Evolutionary conservation across 352 stramenopile genomes (phyloP).

Genomic region (Phytophthora rubi): DNA sequence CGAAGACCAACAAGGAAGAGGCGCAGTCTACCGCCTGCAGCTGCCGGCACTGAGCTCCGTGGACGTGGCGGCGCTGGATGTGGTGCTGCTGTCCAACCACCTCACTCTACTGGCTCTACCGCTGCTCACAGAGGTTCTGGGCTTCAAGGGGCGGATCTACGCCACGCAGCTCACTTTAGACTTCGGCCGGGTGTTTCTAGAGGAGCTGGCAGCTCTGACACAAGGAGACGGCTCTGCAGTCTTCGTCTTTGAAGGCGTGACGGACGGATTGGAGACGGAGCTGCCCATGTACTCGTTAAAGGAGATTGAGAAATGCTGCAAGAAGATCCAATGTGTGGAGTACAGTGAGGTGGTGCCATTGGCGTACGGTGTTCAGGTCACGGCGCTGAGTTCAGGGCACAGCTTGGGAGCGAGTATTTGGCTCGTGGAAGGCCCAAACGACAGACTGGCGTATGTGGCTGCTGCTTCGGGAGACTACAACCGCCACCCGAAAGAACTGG

Average conservation of each 20-base stretch:
- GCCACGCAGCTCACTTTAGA: conserved; percentile 74
- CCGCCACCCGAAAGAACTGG: conserved; percentile 83
- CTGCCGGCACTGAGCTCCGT: conserved; percentile 51
- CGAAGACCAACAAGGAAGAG: background rate
- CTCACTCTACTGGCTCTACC: conserved; percentile 72
- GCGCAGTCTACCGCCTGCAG: conserved; percentile 32
- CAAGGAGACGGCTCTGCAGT: conserved; percentile 24
- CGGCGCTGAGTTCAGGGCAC: conserved; percentile 76
- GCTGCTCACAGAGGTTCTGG: conserved; percentile 73
- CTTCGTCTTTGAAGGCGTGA: conserved; percentile 37
- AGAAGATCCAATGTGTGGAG: conserved; percentile 62
- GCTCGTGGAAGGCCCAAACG: conserved; percentile 73
- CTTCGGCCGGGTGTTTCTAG: conserved; percentile 73
- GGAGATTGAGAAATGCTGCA: conserved; percentile 55
- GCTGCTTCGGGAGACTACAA: conserved; percentile 84
- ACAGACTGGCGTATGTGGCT: conserved; percentile 77
- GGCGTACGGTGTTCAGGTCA: conserved; percentile 75
- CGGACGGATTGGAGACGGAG: conserved; percentile 29
- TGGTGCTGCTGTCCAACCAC: conserved; percentile 80
- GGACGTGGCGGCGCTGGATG: conserved; percentile 71
- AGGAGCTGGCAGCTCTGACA: conserved; percentile 56
- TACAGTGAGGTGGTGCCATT: conserved; percentile 64
- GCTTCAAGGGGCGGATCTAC: conserved; percentile 78
- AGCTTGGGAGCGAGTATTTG: conserved; percentile 75
- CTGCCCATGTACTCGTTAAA: conserved; percentile 47